Conservation (phyloP, 148 eudicot species). For the Camellia japonica region DNA sequence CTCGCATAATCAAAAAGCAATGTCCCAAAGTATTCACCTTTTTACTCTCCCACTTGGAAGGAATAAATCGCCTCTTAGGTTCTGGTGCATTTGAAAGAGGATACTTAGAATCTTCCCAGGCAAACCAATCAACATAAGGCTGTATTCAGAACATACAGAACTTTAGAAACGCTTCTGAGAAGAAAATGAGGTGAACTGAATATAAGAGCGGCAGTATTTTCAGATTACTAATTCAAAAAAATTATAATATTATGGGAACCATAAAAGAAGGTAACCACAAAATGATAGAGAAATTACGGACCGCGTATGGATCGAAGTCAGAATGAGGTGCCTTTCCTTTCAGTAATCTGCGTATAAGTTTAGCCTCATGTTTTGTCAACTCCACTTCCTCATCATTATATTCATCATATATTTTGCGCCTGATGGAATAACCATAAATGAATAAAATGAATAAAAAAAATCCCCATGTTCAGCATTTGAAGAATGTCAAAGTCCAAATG, state of each 20-base stretch:
- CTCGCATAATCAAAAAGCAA: neutral
- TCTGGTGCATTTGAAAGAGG: slow-evolving; percentile 89
- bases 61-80: slow-evolving; percentile 89
- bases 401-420: slow-evolving; percentile 84
- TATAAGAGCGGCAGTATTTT: neutral
- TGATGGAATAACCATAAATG: slow-evolving; percentile 22
- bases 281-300: slow-evolving; percentile 26
- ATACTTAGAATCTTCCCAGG: slow-evolving; percentile 66
- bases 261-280: slow-evolving; percentile 2
- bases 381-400: slow-evolving; percentile 88
- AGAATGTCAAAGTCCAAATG: slow-evolving; percentile 6
- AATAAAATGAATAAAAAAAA: neutral
- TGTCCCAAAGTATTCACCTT: slow-evolving; percentile 38
- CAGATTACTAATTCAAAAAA: neutral
- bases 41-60: slow-evolving; percentile 87
- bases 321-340: slow-evolving; percentile 89
- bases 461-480: neutral
- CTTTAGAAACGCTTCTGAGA: neutral
- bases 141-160: slow-evolving; percentile 39
- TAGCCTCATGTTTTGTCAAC: slow-evolving; percentile 59
- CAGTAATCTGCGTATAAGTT: slow-evolving; percentile 56
- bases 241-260: neutral
- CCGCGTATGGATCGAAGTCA: slow-evolving; percentile 84
- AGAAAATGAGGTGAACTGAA: slow-evolving; percentile 1
- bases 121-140: slow-evolving; percentile 91